Base-by-base conservation (phyloP, 2,329 filamentous ascomycete species). In the Cadophora gregata region DNA sequence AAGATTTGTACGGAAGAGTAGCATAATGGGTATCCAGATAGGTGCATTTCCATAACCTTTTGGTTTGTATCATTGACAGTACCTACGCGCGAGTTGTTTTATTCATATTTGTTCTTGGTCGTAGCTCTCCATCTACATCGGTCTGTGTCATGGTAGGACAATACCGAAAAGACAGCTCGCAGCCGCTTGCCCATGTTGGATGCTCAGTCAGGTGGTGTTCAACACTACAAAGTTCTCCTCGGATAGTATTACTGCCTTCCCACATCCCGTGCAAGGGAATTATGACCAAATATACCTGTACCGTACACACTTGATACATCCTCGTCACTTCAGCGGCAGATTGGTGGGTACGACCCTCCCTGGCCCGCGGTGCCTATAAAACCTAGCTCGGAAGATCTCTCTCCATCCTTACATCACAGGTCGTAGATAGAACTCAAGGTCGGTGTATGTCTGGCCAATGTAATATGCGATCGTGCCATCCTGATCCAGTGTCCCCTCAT, bases 361-460 rank as follows among this genome's bases (percentile, higher is more conserved):
- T 31, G 27, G n/a, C 27, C 50, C 21, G 38, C 48, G 29, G 25
- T 51, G 12, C 14, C 25, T 14, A 29, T 51, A 31, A 14, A 10
- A 25, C 27, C 6, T 19, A 27, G 31, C 19, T 25, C 3, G 6
- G 14, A 25, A n/a, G 12, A 10, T 31, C 2, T 3, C n/a, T 58
- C 19, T 21, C 42, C 42, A 42, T 45, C 4, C 16, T 24, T 45
- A 89, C 21, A 88, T 68, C 4, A 82, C 82, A 21, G 84, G 83
- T 12, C 81, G 77, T 25, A 89, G 75, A 55, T 85, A 82, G 71
- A 85, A 85, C 62, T 83, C 81, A 36, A 90, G 71, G 45, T 89
- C 81, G 10, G 81, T 78, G 67, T 89, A 88, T 10, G 82, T 83
- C 59, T 86, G 73, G 51, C 79, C 77, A 50, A 85, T 78, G 67